phyloP scores from a whole-genome alignment of 2,329 filamentous ascomycete genomes.

The Aureobasidium sp. region DNA sequence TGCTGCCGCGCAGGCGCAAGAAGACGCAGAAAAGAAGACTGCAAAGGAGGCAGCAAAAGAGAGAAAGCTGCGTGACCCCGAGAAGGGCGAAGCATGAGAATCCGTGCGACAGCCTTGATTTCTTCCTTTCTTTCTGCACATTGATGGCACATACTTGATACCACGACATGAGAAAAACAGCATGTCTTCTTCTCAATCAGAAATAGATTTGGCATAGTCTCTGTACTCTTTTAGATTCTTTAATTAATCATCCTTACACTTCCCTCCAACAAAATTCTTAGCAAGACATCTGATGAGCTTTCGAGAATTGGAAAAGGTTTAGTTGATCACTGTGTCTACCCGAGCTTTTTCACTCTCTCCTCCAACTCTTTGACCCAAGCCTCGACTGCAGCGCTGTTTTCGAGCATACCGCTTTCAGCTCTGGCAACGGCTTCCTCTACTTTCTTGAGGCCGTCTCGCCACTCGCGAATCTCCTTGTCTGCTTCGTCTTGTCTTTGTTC shows the following conservation, averaged over 20 bases:
- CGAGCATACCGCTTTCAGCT: constrained; percentile 61
- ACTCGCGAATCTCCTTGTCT: constrained; percentile 74
- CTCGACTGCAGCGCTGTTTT: constrained; percentile 78
- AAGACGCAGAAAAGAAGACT: constrained; percentile 16
- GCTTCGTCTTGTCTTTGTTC: constrained; percentile 77
- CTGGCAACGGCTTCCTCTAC: constrained; percentile 69
- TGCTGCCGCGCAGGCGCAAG: constrained; percentile 27
- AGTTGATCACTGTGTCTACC: neutral
- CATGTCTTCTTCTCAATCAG: neutral
- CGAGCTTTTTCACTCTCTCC: constrained; percentile 52
- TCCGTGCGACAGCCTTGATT: neutral
- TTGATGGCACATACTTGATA: neutral
- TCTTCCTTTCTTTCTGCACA: neutral
- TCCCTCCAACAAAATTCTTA: neutral
- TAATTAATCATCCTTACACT: neutral
- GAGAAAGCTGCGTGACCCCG: constrained; percentile 10
- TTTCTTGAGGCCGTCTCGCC: constrained; percentile 72
- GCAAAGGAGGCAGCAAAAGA: neutral
- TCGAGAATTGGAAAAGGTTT: neutral
- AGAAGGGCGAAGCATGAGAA: constrained; percentile 5
- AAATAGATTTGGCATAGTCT: neutral
- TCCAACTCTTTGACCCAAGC: constrained; percentile 86
- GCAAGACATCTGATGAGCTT: neutral
- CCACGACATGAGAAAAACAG: neutral
- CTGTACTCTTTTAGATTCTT: neutral